Base-by-base conservation (phyloP, 148 eudicot genomes). In the Nyssa sinensis region DNA sequence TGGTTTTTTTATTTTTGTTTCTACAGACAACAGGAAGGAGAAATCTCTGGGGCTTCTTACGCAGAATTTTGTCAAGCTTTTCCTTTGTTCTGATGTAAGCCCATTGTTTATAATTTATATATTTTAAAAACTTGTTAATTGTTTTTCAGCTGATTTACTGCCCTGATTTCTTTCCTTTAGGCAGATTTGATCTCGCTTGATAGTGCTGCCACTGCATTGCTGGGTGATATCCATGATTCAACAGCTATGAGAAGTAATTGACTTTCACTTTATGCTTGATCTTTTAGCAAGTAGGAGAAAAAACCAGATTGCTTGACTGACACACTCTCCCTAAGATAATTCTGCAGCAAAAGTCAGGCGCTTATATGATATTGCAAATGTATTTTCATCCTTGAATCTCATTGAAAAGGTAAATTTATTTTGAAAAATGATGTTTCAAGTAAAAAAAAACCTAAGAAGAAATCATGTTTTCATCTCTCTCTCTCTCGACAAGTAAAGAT, bases 361-460 rank as follows among this genome's bases (percentile, higher is more conserved):
- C 30, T 86, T 94, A 75, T 94, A 94, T 78, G 98, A 94, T 72
- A 91, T 94, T 77, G 98, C 98, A 69, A 94, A 94, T 62, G 98
- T 94, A 30, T 80, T 94, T 32, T 78, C 91, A 35, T 90, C 98
- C 11, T 88, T 94, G 91, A 83, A 77, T 65, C 97, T 94, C 55
- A 87, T 94, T 71, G 44, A 39, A 39, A 39, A 39, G 44, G 44
- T 39, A 6, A 39, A 39, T 39, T 39, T 7, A 39, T 39, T 39
- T 6, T 39, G 44, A 1, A 1, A 39, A 4, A 7, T 39, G 44
- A 39, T 39, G 44, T 7, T 39, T 39, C 44, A 39, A 39, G 44
- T 39, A 12, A 2, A 39, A 39, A 39, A 7, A 12, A 39, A 12
- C 44, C 44, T 0, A 39, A 39, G 9, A 39, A 39, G 11, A 12